These are phyloP conservation scores for Helotiales sp. DNA, from an alignment of 2,329 filamentous ascomycete genomes.

Conservation along the genomic window DNA sequence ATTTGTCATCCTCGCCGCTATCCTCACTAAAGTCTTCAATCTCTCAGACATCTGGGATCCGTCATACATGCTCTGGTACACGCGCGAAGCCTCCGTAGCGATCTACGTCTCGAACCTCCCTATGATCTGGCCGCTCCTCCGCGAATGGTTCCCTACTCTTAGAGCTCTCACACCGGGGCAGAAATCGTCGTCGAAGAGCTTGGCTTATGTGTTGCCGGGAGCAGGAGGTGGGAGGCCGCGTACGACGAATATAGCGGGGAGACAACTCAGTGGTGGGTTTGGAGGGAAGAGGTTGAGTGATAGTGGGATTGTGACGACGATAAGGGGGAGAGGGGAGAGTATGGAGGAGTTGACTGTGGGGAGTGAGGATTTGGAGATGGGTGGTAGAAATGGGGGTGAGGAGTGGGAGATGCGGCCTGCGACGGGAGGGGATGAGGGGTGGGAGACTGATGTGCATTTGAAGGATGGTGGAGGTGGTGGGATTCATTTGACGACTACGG, in stretches of 20 bases:
- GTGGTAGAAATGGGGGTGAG: not conserved
- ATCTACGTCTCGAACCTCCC: slow-evolving; percentile 59
- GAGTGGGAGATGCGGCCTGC: slow-evolving; percentile 6
- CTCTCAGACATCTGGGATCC: slow-evolving; percentile 42
- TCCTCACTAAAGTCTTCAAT: slow-evolving; percentile 54
- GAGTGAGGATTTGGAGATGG: slow-evolving; percentile 23
- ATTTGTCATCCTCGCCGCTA: slow-evolving; percentile 54
- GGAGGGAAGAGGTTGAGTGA: slow-evolving; percentile 21
- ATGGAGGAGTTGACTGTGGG: slow-evolving; percentile 15
- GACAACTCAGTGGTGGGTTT: slow-evolving; percentile 13
- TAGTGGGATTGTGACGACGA: slow-evolving; percentile 19
- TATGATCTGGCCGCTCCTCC: slow-evolving; percentile 49
- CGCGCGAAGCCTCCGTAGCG: slow-evolving; percentile 55
- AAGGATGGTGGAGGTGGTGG: slow-evolving; percentile 2
- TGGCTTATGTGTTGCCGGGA: not conserved
- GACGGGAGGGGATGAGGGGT: not conserved
- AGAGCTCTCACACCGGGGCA: slow-evolving; percentile 17
- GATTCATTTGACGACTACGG: slow-evolving; percentile 23
- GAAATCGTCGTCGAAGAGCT: slow-evolving; percentile 7
- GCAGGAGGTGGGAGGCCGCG: not conserved
- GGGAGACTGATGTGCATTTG: not conserved
- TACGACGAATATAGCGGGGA: slow-evolving; percentile 16
- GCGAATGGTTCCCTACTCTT: slow-evolving; percentile 31
- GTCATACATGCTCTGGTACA: slow-evolving; percentile 52
- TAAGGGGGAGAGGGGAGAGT: slow-evolving; percentile 20